Base-by-base conservation (phyloP, 192 early-diverging fungal genomes). In the Linnemannia schmuckeri region DNA sequence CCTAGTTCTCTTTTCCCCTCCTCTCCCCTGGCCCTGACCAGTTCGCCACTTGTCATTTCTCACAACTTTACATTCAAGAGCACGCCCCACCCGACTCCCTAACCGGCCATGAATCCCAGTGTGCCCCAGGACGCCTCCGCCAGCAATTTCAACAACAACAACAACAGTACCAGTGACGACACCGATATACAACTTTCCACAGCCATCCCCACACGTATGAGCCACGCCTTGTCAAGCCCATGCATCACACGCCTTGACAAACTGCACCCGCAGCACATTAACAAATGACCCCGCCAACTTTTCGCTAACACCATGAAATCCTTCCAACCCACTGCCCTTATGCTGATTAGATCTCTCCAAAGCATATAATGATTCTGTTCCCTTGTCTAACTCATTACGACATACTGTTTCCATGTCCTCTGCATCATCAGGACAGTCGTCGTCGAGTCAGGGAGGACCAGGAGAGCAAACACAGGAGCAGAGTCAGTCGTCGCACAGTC, bases 401-500 rank as follows among this genome's bases (percentile, higher is more conserved):
- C 73, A 74, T 20, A 17, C 18, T 74, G 10, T 30, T 18, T 12
- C 15, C 42, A 52, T 44, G 30, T 22, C 73, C 22, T 38, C 73
- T 49, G 27, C 47, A 10, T 33, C 46, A 74, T 33, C 73, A 52
- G 41, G 40, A 35, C 73, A 49, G 44, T 7, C 70, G 38, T 7
- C 70, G 38, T 40, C 61, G 0, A 81, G 73, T 38, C 72, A 75
- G 38, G 63, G 57, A 20, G 66, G 46, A 13, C 35, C 37, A 38
- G 42, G 44, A 37, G 70, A 74, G 66, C 74, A 70, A 17, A 18
- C 42, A 37, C 77, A 71, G 9, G 24, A 49, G 22, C 81, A 52
- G 44, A 15, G 30, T 57, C 74, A 57, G 12, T 9, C 61, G 18
- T 49, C n/a, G 17, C 40, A 74, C 0, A 30, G 27, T 27, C 75